Base-by-base conservation (phyloP, 2,329 filamentous ascomycete genomes). In the Exophiala sp. region DNA sequence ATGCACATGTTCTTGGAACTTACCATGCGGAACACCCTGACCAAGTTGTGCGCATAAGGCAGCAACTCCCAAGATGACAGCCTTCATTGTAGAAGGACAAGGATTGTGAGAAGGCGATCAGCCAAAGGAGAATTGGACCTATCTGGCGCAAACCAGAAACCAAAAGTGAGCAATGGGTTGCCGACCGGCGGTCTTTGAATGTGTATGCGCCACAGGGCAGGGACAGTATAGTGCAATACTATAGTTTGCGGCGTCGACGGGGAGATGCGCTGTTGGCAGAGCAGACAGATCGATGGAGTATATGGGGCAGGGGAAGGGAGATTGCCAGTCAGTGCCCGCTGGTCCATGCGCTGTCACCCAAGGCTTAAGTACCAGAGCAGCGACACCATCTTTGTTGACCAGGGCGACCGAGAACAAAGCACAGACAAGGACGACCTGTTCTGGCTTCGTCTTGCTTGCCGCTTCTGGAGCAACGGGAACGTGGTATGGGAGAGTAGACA, bases 11-110 rank as follows among this genome's bases (percentile, higher is more conserved):
- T 37, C 13, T 37, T n/a, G 6, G 5, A 29, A 56, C 56, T 38
- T 46, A 58, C 56, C 50, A 49, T 57, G 54, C 27, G 56, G 56
- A 44, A 58, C 43, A 40, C 53, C 51, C 38, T 49, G 39, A 22
- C 46, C 53, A 21, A 52, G 34, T 19, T 54, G 48, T 18, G 41
- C 51, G 45, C 46, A 45, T 50, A 53, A 40, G 14, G 48, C 51
- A 39, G 48, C 53, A 16, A 57, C 22, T 14, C 13, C 48, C 27
- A 47, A 40, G 32, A 32, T 13, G 18, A 45, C 21, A 9, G 54
- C 48, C 46, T 47, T 57, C 54, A 57, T 57, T 37, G 21, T 48
- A 18, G 32, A 10, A 18, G 32, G 37, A 22, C 19, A 37, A 37
- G 18, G 44, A 46, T 21, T 42, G 37, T 44, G 42, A 39, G 32